Base-by-base conservation (phyloP, 2,329 filamentous ascomycete species). In the Monosporascus sp. region DNA sequence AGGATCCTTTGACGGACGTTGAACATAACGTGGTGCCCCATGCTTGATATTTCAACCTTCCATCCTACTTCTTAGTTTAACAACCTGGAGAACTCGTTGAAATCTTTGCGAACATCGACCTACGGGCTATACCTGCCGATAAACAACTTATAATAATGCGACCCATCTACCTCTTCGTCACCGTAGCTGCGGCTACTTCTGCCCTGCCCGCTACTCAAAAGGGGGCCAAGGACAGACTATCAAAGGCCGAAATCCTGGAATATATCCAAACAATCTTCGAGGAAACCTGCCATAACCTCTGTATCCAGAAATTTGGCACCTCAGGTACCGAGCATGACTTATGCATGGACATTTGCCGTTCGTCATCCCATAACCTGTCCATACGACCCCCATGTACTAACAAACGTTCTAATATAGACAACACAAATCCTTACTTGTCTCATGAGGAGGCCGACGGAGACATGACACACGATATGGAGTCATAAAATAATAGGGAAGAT, bases 311-410 rank as follows among this genome's bases (percentile, higher is more conserved):
- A 39, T 60, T 57, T 43, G 55, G 57, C 2, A 25, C 56, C 0
- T 54, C 52, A 31, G 57, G 58, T 7, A 41, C 38, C 18, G 22
- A 39, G 20, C 58, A 58, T 24, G 57, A 59, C 20, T 43, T 44
- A 20, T 60, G 57, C 51, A 59, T 60, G 55, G 48, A 44, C 6
- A 58, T 60, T 37, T 60, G 57, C 31, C 58, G 58, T 59, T 48
- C 58, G 58, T 55, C 27, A 9, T 27, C 45, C 54, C 22, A 20
- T 48, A 22, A 52, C 45, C 8, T 25, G 37, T 18, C 18, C 6
- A 9, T 22, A 11, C 18, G 11, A 22, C 22, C 22, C 3, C 18
- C 9, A 22, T 24, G 20, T 24, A 27, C 17, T 20, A 18, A 17
- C 20, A 22, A 44, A 3, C 15, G 20, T 14, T 24, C 11, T 44